Percentiles rank a stretch among this genome's conserved stretches.
phyloP scores from a whole-genome alignment of 768 basidiomycete species.

The Amanita brunnescens region DNA sequence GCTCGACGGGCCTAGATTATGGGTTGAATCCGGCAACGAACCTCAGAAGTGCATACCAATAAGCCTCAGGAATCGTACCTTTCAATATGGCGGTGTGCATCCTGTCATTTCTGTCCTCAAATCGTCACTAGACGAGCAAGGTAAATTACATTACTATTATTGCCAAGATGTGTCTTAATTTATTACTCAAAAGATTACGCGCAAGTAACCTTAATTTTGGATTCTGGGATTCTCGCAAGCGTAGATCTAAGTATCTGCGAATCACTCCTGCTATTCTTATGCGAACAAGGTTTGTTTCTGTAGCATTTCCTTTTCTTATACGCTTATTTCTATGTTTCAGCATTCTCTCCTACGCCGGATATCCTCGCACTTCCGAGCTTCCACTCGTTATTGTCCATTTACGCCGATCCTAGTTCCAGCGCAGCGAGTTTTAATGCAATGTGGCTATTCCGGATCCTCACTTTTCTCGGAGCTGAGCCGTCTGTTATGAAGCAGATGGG shows the following conservation, averaged over 20 bases:
- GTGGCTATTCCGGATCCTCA: slow-evolving; percentile 10
- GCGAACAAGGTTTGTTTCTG: slow-evolving; percentile 27
- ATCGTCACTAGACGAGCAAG: slow-evolving; percentile 17
- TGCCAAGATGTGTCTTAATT: neutral
- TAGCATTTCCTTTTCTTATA: neutral
- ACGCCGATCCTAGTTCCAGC: neutral
- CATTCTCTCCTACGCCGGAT: neutral
- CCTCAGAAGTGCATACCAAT: neutral
- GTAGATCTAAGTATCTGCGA: slow-evolving; percentile 19
- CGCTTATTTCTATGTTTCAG: neutral
- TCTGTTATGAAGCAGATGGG: slow-evolving; percentile 1
- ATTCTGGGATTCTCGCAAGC: slow-evolving; percentile 29
- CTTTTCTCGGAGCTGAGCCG: slow-evolving; percentile 11
- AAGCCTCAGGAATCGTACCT: slow-evolving; percentile 2
- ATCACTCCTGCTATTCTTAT: slow-evolving; percentile 18
- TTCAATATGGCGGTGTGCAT: slow-evolving; percentile 13
- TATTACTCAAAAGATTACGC: slow-evolving; percentile 26
- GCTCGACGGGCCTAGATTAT: slow-evolving; percentile 4
- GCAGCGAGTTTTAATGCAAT: neutral
- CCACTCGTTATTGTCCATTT: slow-evolving; percentile 2
- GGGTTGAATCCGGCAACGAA: slow-evolving; percentile 5
- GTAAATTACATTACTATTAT: slow-evolving; percentile 19
- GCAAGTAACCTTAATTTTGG: slow-evolving; percentile 31
- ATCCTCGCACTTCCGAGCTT: neutral
- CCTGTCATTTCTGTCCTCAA: slow-evolving; percentile 24